Evolutionary conservation across 768 basidiomycete genomes (phyloP).

Genomic region (Lanmaoa pseudosensibilis): DNA sequence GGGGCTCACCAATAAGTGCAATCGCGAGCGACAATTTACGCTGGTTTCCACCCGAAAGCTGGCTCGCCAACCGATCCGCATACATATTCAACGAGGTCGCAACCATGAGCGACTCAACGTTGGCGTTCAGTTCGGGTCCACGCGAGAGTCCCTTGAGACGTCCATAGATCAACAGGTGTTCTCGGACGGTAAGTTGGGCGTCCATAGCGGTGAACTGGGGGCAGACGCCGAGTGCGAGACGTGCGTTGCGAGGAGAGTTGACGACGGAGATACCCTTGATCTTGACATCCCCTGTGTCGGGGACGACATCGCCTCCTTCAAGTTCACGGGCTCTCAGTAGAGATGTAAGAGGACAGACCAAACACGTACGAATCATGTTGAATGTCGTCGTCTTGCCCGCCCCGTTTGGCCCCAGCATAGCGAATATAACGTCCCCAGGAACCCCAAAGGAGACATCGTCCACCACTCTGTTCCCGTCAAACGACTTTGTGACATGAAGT

Average conservation of each 20-base stretch:
- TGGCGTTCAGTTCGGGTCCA: constrained; percentile 49
- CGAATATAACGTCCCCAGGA: constrained; percentile 61
- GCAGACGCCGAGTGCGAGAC: constrained; percentile 74
- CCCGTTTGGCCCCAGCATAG: constrained; percentile 78
- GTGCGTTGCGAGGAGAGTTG: constrained; percentile 59
- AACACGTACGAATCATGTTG: constrained; percentile 68
- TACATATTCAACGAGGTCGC: constrained; percentile 61
- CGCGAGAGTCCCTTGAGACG: constrained; percentile 64
- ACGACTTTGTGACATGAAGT: constrained; percentile 61
- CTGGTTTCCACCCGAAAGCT: constrained; percentile 78
- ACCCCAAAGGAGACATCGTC: constrained; percentile 75
- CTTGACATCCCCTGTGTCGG: constrained; percentile 65
- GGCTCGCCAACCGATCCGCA: constrained; percentile 69
- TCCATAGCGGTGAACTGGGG: constrained; percentile 87
- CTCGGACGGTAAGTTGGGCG: constrained; percentile 70
- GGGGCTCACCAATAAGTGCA: constrained; percentile 58
- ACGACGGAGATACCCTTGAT: constrained; percentile 69
- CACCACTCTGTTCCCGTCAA: constrained; percentile 56
- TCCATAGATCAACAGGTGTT: constrained; percentile 73
- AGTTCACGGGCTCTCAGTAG: background rate
- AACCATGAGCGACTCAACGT: constrained; percentile 55
- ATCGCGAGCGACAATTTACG: constrained; percentile 76
- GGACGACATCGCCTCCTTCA: constrained; percentile 67
- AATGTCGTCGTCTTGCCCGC: constrained; percentile 84
- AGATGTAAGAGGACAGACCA: background rate